Conservation (phyloP, 768 basidiomycete species). For the Rubroboletus pulcherrimus region DNA sequence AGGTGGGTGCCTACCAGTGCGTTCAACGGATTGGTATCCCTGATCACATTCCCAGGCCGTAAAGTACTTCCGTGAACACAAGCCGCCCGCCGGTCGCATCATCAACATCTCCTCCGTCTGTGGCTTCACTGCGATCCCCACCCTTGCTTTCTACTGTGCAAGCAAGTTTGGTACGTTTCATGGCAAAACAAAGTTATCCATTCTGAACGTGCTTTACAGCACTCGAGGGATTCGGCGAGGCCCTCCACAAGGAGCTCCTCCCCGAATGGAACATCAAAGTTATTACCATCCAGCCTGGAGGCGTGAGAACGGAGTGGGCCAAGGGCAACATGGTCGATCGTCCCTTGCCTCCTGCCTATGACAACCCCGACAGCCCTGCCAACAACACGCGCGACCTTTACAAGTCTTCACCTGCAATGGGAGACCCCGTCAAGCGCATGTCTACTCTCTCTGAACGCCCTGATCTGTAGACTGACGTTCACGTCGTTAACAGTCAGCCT, state of each 20-base stretch:
- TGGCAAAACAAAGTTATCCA: not conserved
- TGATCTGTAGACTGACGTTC: not conserved
- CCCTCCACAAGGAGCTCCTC: conserved; percentile 19
- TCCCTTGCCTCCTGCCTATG: conserved; percentile 15
- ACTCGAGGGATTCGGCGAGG: conserved; percentile 26
- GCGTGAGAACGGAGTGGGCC: conserved; percentile 18
- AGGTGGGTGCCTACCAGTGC: conserved; percentile 6
- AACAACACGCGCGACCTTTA: conserved; percentile 9
- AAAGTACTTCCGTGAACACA: conserved; percentile 30
- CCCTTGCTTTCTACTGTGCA: conserved; percentile 20
- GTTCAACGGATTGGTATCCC: not conserved
- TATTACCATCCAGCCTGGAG: conserved; percentile 20
- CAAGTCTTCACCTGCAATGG: not conserved
- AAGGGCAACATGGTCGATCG: conserved; percentile 18
- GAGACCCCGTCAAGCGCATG: conserved; percentile 15
- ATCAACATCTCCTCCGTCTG: conserved; percentile 21
- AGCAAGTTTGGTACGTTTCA: conserved; percentile 21
- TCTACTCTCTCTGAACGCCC: not conserved
- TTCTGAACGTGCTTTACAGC: conserved; percentile 6
- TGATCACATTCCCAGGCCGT: conserved; percentile 17
- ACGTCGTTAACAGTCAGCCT: conserved; percentile 9
- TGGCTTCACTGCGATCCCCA: conserved; percentile 17
- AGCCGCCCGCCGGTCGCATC: conserved; percentile 20
- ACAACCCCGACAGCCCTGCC: conserved; percentile 12
- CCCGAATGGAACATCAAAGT: conserved; percentile 29